phyloP scores from a whole-genome alignment of 305 asterid species.

The Fraxinus nigra region DNA sequence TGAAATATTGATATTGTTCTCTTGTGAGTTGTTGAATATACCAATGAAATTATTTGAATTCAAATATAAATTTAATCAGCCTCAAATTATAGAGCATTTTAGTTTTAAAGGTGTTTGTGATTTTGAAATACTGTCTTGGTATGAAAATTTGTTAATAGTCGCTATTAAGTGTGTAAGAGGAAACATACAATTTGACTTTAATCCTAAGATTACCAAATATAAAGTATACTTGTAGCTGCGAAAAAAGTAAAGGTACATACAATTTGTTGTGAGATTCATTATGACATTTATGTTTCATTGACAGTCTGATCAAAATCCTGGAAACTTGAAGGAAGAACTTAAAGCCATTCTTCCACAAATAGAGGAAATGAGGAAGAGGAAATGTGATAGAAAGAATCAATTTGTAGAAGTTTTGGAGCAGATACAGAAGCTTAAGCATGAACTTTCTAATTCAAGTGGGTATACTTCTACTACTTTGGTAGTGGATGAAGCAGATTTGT shows the following conservation, averaged over 20 bases:
- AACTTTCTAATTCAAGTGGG: constrained; percentile 46
- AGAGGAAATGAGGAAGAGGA: constrained; percentile 88
- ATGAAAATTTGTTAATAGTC: constrained; percentile 6
- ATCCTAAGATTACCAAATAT: constrained; percentile 1
- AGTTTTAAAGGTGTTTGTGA: neutral
- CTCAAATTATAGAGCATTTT: neutral
- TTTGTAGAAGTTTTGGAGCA: constrained; percentile 60
- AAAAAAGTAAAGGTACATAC: neutral
- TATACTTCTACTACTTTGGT: constrained; percentile 29
- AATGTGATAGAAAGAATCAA: constrained; percentile 68
- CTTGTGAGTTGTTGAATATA: neutral
- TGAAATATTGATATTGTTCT: neutral
- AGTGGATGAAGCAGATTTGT: constrained; percentile 73
- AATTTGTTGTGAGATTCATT: neutral
- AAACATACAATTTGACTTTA: neutral
- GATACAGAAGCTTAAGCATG: constrained; percentile 60
- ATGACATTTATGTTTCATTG: neutral
- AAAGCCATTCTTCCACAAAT: constrained; percentile 74
- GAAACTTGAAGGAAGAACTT: constrained; percentile 82
- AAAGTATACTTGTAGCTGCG: neutral
- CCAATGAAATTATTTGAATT: neutral
- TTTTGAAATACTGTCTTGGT: constrained; percentile 1
- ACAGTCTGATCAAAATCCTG: constrained; percentile 73
- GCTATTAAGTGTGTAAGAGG: neutral
- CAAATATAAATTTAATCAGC: neutral